A percentile compares a stretch with the other conserved stretches of the same genome.
Conservation (phyloP, 306 rosid species). For the Trichosanthes cucumerina region DNA sequence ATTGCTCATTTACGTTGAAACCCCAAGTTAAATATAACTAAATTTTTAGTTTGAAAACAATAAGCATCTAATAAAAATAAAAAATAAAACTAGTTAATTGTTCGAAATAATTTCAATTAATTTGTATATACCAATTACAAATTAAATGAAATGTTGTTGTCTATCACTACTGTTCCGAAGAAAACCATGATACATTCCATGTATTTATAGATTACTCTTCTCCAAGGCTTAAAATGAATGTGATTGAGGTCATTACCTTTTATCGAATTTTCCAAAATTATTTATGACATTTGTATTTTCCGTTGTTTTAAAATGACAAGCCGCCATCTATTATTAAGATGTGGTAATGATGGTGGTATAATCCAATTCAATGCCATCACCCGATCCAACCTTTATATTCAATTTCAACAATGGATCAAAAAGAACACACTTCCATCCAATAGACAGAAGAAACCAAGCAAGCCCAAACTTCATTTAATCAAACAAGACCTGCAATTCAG, state of each 20-base stretch:
- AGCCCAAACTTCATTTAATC: not conserved
- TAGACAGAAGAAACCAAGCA: not conserved
- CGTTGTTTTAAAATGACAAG: no score
- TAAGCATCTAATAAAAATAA: no score
- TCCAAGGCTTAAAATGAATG: not conserved
- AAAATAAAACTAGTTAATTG: no score
- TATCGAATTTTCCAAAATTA: not conserved
- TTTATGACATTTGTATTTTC: not conserved
- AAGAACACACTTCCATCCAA: not conserved
- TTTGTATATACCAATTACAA: no score
- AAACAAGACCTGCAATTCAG: not conserved
- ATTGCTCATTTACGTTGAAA: no score
- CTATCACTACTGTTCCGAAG: accelerated
- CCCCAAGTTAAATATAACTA: no score
- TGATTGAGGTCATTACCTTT: no score
- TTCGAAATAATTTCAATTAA: no score
- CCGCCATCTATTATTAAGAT: not conserved
- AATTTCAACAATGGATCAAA: not conserved
- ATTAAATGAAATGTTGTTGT: not conserved
- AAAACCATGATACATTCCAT: no score
- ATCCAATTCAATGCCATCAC: not conserved
- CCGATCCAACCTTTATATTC: not conserved
- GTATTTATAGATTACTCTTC: no score
- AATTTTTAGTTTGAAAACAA: no score
- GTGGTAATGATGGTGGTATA: not conserved